Base-by-base conservation (phyloP, 2,329 filamentous ascomycete genomes). In the Samsoniella hepiali region DNA sequence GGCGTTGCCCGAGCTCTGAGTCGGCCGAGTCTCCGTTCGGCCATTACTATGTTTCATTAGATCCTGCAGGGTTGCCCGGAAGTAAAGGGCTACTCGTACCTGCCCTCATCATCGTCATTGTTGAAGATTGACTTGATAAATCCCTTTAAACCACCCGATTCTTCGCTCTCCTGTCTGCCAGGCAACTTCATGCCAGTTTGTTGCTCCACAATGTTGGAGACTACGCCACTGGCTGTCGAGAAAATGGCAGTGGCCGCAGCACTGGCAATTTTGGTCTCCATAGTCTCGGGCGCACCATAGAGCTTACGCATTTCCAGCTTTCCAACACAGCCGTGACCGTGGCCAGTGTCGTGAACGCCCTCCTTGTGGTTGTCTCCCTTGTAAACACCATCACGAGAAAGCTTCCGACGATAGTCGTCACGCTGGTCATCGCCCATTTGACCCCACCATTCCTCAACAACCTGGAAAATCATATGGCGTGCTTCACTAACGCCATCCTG, bases 341-440 rank as follows among this genome's bases (percentile, higher is more conserved):
- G 91, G 6, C 93, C 93, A 59, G 85, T 88, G 75, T 97, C 93
- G 17, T 92, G 78, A 11, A 94, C 89, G 34, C 91, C 91, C 69
- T 91, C 88, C 75, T 91, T 94, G 78, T 97, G 93, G 76, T 97
- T 97, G 65, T 88, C 82, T 17, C 91, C 91, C 54, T 85, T 81
- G 73, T 87, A 74, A 57, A 97, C 91, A 64, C 94, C 93, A 0
- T 89, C 81, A 22, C 91, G 88, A 69, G 88, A 91, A 53, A 97
- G 83, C 77, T 93, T 90, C 58, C 82, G 77, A 62, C 91, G 88
- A 67, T 95, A 86, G 40, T 86, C 84, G 15, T 90, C 79, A 68
- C 87, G 84, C 64, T 87, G 86, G 36, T 78, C 73, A 6, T 88
- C 83, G 58, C 79, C 79, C 77, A 92, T 86, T 62, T 84, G 79